Evolutionary conservation across 116 monocot species (phyloP).

Genomic region (Posidonia oceanica): DNA sequence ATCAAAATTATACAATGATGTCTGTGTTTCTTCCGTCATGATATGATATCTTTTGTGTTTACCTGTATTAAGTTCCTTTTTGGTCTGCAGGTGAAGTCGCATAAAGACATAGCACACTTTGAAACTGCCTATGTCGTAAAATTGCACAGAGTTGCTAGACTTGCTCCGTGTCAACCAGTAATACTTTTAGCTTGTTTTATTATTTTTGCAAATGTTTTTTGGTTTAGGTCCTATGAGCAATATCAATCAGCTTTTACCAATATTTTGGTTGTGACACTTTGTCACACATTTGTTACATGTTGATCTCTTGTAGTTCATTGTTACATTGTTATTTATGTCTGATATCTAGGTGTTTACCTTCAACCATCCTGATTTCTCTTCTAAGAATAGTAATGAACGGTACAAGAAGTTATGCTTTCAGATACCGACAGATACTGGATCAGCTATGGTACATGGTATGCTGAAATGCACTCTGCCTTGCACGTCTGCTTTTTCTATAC

Average conservation of each 20-base stretch:
- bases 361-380: constrained; percentile 58
- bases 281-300: neutral
- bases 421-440: constrained; percentile 77
- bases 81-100: constrained; percentile 63
- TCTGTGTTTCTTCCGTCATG: constrained; percentile 11
- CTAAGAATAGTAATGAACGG: constrained; percentile 45
- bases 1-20: constrained; percentile 95
- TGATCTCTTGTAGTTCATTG: neutral
- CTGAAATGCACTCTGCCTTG: neutral
- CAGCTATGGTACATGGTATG: constrained; percentile 83
- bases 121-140: constrained; percentile 99
- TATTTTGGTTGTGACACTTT: neutral
- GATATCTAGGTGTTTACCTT: constrained; percentile 71
- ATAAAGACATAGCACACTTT: constrained; percentile 80
- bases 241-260: neutral
- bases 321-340: neutral
- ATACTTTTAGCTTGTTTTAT: constrained; percentile 11
- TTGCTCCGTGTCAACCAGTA: constrained; percentile 74
- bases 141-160: constrained; percentile 82
- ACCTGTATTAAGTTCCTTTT: neutral
- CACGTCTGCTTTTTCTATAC: no score
- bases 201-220: neutral
- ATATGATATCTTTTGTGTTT: neutral
- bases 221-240: neutral
- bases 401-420: constrained; percentile 74